Evolutionary conservation across 805 yeast genomes (phyloP), one percentile per base, ranked within the genome.

Genomic region (Myxozyma neglecta): DNA sequence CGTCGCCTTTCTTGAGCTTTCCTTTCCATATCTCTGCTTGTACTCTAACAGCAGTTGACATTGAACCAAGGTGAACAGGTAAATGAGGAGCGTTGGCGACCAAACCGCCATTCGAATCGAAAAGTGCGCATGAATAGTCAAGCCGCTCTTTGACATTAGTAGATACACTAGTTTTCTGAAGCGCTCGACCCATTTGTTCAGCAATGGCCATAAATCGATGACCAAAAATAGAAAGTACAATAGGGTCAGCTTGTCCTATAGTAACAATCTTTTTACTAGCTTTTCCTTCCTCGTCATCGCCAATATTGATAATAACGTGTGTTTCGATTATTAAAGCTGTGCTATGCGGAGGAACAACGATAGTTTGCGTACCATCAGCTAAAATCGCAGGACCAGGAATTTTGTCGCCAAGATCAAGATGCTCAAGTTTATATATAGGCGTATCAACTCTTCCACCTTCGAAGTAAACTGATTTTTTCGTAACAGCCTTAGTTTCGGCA

Each of bases 181-280:
- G 77, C 5, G 92, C 87, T 42, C 82, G 82, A 43, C 96, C 93
- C 96, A 89, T 89, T 71, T 88, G 93, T 68, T 89, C 96, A 8
- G 96, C 96, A 72, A 90, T 89, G 65, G 90, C 90, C 93, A 89
- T 89, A 73, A 89, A 89, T 63, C 96, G 78, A 73, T 89, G 91
- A 39, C 90, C 87, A 74, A 89, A 89, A 29, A 89, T 86, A 0
- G 96, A 87, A 44, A 89, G 73, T 65, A 85, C 76, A 39, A 89
- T 83, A 0, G 94, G 94, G 68, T 89, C 92, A 43, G 86, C 75
- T 29, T 68, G 57, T n/a, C 42, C 62, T 3, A 62, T 44, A 11
- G 50, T 35, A 8, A 47, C 43, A 1, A 20, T 35, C 45, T 56
- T 64, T 37, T 51, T 55, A 14, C 49, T 20, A 14, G 47, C 13